Percentiles rank a stretch among this genome's conserved stretches.
Evolutionary conservation across 176 grass and related monocot genomes (phyloP).

Genomic region (Triticum timopheevii): DNA sequence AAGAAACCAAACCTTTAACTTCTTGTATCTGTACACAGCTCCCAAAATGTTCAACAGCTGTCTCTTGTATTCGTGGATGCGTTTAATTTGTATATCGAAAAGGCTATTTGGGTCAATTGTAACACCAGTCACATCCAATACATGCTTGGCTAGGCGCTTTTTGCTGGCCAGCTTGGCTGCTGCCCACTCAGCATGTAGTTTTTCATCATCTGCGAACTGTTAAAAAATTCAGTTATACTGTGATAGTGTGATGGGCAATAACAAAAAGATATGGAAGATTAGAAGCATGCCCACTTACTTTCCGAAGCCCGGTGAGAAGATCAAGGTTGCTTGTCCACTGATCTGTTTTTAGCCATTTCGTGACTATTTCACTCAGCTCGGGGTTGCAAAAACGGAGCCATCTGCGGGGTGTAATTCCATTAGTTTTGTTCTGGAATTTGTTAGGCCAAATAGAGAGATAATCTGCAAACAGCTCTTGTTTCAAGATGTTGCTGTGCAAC

Average conservation of each 20-base stretch:
- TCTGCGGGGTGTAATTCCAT: conserved; percentile 74
- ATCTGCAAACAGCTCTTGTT: conserved; percentile 66
- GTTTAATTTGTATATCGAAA: conserved; percentile 84
- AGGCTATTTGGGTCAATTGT: conserved; percentile 57
- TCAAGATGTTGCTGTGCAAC: conserved; percentile 84
- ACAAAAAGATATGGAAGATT: conserved; percentile 16
- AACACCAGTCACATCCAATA: conserved; percentile 60
- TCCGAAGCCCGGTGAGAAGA: conserved; percentile 65
- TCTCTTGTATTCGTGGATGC: conserved; percentile 90
- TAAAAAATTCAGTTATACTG: conserved; percentile 21
- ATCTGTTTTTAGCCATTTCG: conserved; percentile 74
- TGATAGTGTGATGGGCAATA: conserved; percentile 18
- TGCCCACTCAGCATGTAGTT: conserved; percentile 74
- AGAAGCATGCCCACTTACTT: conserved; percentile 54
- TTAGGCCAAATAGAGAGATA: conserved; percentile 66
- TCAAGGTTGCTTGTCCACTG: conserved; percentile 71
- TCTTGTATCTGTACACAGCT: conserved; percentile 78
- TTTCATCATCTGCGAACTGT: conserved; percentile 76
- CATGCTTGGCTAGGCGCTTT: conserved; percentile 61
- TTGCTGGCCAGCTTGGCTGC: conserved; percentile 75
- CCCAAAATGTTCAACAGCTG: conserved; percentile 81
- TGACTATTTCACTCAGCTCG: conserved; percentile 68
- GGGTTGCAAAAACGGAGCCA: conserved; percentile 82
- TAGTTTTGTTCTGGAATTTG: conserved; percentile 89
- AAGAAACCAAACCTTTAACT: conserved; percentile 55